Evolutionary conservation across 345 rosid species (phyloP).

Genomic region (rapeseed (Brassica napus)): Da-Ae NC_063435.1:18559501-18560000

Average conservation of each 20-base stretch:
- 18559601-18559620: not conserved
- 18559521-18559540: too few species aligned
- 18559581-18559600: not conserved
- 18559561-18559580: not conserved
- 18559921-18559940: not conserved
- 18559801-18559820: not conserved
- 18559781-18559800: not conserved
- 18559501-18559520: not conserved
- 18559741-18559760: not conserved
- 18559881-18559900: too few species aligned
- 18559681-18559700: too few species aligned
- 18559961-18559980: not conserved
- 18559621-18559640: not conserved
- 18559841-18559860: not conserved
- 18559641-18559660: too few species aligned
- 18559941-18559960: not conserved
- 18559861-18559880: too few species aligned
- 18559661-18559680: too few species aligned
- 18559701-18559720: too few species aligned
- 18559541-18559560: not conserved
- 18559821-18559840: not conserved
- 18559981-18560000: not conserved
- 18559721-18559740: too few species aligned
- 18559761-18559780: too few species aligned
- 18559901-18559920: too few species aligned